phyloP scores from a whole-genome alignment of 176 grass and related monocot genomes.

The Bothriochloa decipiens region DNA sequence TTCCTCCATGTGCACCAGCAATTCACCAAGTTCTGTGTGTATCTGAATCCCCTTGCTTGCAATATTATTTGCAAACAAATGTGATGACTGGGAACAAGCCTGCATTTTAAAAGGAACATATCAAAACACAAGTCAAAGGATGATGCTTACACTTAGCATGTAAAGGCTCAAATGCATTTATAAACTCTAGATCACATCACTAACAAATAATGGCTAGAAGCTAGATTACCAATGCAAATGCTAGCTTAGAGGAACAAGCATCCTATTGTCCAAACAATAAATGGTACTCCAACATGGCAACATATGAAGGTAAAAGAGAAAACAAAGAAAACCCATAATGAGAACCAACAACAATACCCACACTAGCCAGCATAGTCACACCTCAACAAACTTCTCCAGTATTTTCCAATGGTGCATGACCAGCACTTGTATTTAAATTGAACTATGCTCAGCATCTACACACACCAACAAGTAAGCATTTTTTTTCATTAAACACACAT shows the following conservation, averaged over 20 bases:
- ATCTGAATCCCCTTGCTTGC: constrained; percentile 94
- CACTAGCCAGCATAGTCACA: constrained; percentile 6
- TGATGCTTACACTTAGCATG: constrained; percentile 20
- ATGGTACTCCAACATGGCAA: constrained; percentile 30
- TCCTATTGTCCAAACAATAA: constrained; percentile 12
- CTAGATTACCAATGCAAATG: constrained; percentile 17
- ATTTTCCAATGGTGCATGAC: neutral
- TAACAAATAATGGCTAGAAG: constrained; percentile 29
- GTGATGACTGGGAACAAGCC: constrained; percentile 92
- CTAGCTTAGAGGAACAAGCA: constrained; percentile 27
- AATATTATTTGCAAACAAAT: constrained; percentile 98
- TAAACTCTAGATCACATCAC: constrained; percentile 8
- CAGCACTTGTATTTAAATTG: constrained; percentile 33
- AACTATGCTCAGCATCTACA: constrained; percentile 33
- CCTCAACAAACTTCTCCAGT: constrained; percentile 28
- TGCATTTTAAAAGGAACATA: constrained; percentile 48
- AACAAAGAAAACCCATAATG: constrained; percentile 11
- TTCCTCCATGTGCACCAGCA: constrained; percentile 93
- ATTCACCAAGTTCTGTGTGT: constrained; percentile 94
- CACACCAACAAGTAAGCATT: neutral
- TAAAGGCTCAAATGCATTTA: constrained; percentile 22
- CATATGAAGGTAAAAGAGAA: constrained; percentile 12
- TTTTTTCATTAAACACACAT: neutral
- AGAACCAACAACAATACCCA: constrained; percentile 19
- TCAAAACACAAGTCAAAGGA: constrained; percentile 38